Base-by-base conservation (phyloP, 2,329 filamentous ascomycete genomes). In the Diaporthe nobilis region DNA sequence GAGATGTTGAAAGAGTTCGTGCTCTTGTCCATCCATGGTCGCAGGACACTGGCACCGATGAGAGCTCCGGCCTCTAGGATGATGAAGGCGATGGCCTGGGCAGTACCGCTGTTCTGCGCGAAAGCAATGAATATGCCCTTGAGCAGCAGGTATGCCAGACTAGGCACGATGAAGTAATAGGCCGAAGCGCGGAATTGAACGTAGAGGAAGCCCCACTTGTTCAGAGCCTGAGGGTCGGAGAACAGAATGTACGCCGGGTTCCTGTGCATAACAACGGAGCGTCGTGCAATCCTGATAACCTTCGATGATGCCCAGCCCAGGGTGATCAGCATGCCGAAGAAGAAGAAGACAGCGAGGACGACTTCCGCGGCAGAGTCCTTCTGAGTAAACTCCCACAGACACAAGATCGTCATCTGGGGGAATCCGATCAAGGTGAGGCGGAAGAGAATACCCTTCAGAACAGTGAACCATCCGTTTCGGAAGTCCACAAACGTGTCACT, bases 1-100 rank as follows among this genome's bases (percentile, higher is more conserved):
- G 95, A 91, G 81, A 98, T 98, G 86, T 98, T 98, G 90, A 98
- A 98, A 65, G 93, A 93, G 85, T 98, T 98, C 77, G 95, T 98
- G 87, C 96, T 96, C 91, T 98, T 98, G 89, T 98, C 96, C 96
- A 98, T 98, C 94, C 95, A 98, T 25, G 96, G 96, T 76, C 95
- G 93, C 79, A 98, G 87, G 72, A 98, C 93, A 76, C 92, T 94
- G 74, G 95, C 92, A 31, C 86, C 92, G 80, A 98, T 93, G 74
- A 98, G 89, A 80, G 94, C 93, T 71, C 85, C 91, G 2, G 93
- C 93, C 85, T 98, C 96, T 74, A 98, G 92, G 76, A 98, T 88
- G 55, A 98, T 88, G 75, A 98, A 89, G 22, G 93, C 94, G 75
- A 98, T 88, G 13, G 95, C 95, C 85, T 98, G 95, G 28, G 93